Percentiles rank a stretch among this genome's conserved stretches.
Evolutionary conservation across 1,139 yeast species (phyloP).

Genomic region (Kodamaea sp.): DNA sequence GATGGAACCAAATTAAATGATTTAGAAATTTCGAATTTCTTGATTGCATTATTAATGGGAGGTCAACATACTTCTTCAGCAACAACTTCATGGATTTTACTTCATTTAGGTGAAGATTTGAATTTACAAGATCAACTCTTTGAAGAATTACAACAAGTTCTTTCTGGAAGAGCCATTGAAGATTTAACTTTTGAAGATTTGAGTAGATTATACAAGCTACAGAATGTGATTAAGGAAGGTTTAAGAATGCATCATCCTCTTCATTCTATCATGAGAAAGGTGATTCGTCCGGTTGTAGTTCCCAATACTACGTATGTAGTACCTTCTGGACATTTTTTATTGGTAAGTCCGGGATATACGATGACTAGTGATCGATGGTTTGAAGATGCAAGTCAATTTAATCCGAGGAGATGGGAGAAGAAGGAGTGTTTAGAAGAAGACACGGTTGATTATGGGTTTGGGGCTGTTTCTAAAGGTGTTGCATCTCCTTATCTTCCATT

Average conservation of each 20-base stretch:
- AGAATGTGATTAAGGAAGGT: constrained; percentile 84
- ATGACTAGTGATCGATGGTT: constrained; percentile 73
- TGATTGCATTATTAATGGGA: constrained; percentile 96
- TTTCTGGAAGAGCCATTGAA: constrained; percentile 45
- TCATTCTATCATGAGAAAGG: constrained; percentile 93
- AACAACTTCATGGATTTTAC: constrained; percentile 89
- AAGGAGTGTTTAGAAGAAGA: constrained; percentile 17
- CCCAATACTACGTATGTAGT: constrained; percentile 78
- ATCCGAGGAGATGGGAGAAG: constrained; percentile 86
- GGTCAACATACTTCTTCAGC: constrained; percentile 98
- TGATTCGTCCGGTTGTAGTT: constrained; percentile 68
- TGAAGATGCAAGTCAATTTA: constrained; percentile 64
- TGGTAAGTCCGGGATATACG: constrained; percentile 92
- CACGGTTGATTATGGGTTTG: constrained; percentile 89
- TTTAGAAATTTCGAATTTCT: constrained; percentile 85
- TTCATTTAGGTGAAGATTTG: constrained; percentile 84
- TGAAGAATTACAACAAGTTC: constrained; percentile 63
- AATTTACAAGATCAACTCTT: constrained; percentile 75
- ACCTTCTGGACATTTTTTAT: constrained; percentile 82
- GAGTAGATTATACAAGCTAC: constrained; percentile 74
- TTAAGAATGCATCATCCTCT: constrained; percentile 93
- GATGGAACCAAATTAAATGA: constrained; percentile 94
- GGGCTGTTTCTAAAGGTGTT: constrained; percentile 93
- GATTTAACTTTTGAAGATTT: constrained; percentile 77
- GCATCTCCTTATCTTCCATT: constrained; percentile 93